Evolutionary conservation across 2,329 filamentous ascomycete species (phyloP), one percentile per base, ranked within the genome.

Genomic region (Phaeoacremonium minimum): DNA sequence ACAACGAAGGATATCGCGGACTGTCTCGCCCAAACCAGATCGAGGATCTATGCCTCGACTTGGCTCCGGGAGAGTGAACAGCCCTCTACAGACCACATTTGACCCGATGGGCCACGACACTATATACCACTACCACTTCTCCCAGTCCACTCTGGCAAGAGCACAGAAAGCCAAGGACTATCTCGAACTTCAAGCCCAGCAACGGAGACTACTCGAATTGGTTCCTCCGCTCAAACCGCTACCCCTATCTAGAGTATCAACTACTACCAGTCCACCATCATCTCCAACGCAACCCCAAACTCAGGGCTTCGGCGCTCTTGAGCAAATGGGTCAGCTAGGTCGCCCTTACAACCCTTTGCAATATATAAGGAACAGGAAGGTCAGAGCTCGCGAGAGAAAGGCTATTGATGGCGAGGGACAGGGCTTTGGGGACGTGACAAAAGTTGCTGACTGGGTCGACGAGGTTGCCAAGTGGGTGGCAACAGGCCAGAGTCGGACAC

Each of bases 291-390:
- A 43, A 51, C 63, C 32, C 46, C 63, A 41, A 46, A 50, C 4
- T 15, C 45, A 4, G 18, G 20, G 18, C 13, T 19, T 33, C n/a
- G 28, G 34, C 18, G 40, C 35, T 56, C 49, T 38, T 54, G 66
- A 48, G 36, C 57, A 40, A 42, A 57, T 37, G 57, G 59, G 44
- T 34, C 64, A 48, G 40, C 58, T 83, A 7, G 85, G 85, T 5
- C 81, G 90, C 35, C 64, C 71, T 3, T 97, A 97, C 56, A 95
- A 98, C 55, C 93, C 91, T 5, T 64, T 98, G 16, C 93, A 97
- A 58, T 88, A 88, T 49, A 85, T 97, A 37, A 83, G 93, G 15
- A 97, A 98, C 54, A 77, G 91, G 32, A 91, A 90, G 55, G 77
- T 93, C 11, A 76, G 93, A 44, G 83, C 84, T 17, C 77, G 90